phyloP scores from a whole-genome alignment of 2,329 filamentous ascomycete species.

The Bretziella fagacearum region DNA sequence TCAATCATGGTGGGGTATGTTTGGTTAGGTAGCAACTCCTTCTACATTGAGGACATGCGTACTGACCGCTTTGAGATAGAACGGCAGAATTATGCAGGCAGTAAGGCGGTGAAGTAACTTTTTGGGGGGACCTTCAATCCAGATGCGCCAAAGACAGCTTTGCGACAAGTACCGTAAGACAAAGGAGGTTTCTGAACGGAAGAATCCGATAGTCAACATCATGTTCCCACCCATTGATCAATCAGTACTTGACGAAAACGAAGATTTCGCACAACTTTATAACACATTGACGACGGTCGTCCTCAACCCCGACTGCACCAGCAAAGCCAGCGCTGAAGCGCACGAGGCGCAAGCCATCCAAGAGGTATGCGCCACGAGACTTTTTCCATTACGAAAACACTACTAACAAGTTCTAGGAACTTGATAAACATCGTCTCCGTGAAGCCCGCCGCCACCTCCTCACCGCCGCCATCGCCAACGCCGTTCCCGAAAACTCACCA shows the following conservation, averaged over 20 bases:
- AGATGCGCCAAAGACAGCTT: no score
- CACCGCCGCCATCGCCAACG: slow-evolving; percentile 31
- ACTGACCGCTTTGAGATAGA: not conserved
- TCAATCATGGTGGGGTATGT: not conserved
- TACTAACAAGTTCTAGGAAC: slow-evolving; percentile 24
- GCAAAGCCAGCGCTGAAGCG: slow-evolving; percentile 31
- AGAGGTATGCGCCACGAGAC: slow-evolving; percentile 24
- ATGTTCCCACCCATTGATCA: slow-evolving; percentile 45
- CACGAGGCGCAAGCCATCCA: slow-evolving; percentile 33
- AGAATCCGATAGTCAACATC: not conserved
- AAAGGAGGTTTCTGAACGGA: no score
- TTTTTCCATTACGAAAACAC: not conserved
- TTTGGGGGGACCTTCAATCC: no score
- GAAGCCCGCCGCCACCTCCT: slow-evolving; percentile 36
- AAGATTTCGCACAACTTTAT: slow-evolving; percentile 43
- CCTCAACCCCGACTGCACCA: slow-evolving; percentile 41
- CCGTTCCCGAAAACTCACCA: slow-evolving; percentile 22
- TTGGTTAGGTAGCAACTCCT: not conserved
- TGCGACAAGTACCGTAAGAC: no score
- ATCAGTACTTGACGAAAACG: slow-evolving; percentile 36
- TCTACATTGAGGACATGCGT: not conserved
- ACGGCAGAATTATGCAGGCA: not conserved
- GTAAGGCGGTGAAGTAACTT: no score
- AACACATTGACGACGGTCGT: slow-evolving; percentile 34
- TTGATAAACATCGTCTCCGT: slow-evolving; percentile 31